Evolutionary conservation across 2,329 filamentous ascomycete species (phyloP).

Genomic region (Venturia effusa): DNA sequence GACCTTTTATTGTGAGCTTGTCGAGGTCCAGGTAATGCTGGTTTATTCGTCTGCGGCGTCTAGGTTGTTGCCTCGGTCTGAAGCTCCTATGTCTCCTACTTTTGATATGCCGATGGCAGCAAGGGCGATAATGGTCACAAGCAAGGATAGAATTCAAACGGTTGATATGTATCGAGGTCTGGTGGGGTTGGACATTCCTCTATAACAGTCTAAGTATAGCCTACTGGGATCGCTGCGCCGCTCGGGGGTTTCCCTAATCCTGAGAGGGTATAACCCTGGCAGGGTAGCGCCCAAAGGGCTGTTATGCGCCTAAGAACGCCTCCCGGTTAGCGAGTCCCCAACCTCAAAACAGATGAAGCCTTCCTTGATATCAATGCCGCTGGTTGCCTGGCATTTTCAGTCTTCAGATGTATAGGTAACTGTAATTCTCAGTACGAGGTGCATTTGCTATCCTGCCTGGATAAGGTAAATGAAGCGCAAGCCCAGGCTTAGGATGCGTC

Average conservation of each 20-base stretch:
- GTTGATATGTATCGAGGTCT: not conserved
- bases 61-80: not conserved
- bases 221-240: not conserved
- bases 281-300: not conserved
- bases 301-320: not conserved
- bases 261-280: not conserved
- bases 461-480: no score
- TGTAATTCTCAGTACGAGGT: no score
- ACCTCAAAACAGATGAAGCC: not conserved
- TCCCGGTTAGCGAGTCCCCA: not conserved
- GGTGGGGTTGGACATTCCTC: not conserved
- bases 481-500: no score
- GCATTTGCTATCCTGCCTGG: no score
- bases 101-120: conserved; percentile 6
- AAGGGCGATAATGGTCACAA: conserved; percentile 7
- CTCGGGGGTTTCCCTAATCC: not conserved
- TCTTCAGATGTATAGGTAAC: no score
- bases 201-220: not conserved
- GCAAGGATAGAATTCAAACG: conserved; percentile 7
- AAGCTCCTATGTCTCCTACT: not conserved
- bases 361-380: no score
- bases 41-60: conserved; percentile 5
- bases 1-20: not conserved
- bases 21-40: not conserved
- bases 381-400: no score